phyloP scores from a whole-genome alignment of 208 protist species.

The Trypanosoma cruzi region DNA sequence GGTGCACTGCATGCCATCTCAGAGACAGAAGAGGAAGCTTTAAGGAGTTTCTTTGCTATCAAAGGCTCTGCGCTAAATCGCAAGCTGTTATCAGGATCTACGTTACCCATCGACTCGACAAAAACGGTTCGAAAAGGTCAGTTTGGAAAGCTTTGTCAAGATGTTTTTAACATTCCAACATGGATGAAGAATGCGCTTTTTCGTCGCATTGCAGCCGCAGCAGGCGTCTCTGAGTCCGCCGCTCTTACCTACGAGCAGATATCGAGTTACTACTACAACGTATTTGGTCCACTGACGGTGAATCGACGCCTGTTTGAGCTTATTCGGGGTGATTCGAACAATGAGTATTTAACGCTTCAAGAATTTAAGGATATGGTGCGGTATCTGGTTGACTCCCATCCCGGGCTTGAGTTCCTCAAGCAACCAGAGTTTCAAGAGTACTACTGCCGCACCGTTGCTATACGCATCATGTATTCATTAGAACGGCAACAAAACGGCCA shows the following conservation, averaged over 20 bases:
- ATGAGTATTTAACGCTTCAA: slow-evolving; percentile 64
- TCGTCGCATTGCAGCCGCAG: slow-evolving; percentile 44
- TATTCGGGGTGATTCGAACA: slow-evolving; percentile 38
- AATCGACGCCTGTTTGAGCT: slow-evolving; percentile 83
- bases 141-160: slow-evolving; percentile 66
- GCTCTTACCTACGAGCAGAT: slow-evolving; percentile 59
- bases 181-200: slow-evolving; percentile 85
- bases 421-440: slow-evolving; percentile 96
- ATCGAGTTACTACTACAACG: slow-evolving; percentile 53
- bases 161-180: slow-evolving; percentile 79
- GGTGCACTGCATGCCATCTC: slow-evolving; percentile 36
- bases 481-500: slow-evolving; percentile 78
- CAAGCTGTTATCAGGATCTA: slow-evolving; percentile 6
- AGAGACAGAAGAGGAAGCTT: slow-evolving; percentile 42
- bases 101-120: slow-evolving; percentile 24
- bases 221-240: slow-evolving; percentile 27
- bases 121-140: slow-evolving; percentile 37
- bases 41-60: slow-evolving; percentile 50
- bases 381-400: slow-evolving; percentile 86
- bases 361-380: slow-evolving; percentile 67
- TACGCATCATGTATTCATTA: slow-evolving; percentile 95
- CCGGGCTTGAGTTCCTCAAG: slow-evolving; percentile 94
- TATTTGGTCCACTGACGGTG: slow-evolving; percentile 50
- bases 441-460: slow-evolving; percentile 95
- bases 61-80: slow-evolving; percentile 24